Percentiles rank a stretch among this genome's conserved stretches.
These are phyloP conservation scores for Gossypium schwendimanii DNA, from an alignment of 441 rosid genomes.

Conservation along the genomic window DNA sequence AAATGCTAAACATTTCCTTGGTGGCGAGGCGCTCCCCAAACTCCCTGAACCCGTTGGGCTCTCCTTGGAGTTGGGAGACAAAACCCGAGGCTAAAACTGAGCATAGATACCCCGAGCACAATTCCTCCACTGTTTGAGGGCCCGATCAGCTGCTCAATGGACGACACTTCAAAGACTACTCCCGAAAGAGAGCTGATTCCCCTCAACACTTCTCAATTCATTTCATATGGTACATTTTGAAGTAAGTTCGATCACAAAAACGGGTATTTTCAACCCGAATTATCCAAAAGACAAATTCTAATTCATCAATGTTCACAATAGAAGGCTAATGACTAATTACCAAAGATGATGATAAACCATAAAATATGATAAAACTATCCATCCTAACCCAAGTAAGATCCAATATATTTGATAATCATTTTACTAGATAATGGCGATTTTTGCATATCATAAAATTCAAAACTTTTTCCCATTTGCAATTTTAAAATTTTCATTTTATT, in stretches of 20 bases:
- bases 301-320: background rate
- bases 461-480: background rate
- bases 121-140: too few species aligned
- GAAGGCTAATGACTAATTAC: background rate
- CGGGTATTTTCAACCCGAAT: background rate
- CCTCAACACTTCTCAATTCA: too few species aligned
- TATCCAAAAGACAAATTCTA: background rate
- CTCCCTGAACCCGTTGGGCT: too few species aligned
- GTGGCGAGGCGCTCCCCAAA: too few species aligned
- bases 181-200: too few species aligned
- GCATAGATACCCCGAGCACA: too few species aligned
- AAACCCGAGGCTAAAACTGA: too few species aligned
- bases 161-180: too few species aligned
- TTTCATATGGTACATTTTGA: background rate
- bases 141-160: too few species aligned
- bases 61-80: too few species aligned
- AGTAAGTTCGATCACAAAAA: background rate
- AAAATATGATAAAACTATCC: background rate
- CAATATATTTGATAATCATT: background rate
- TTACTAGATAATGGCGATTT: background rate
- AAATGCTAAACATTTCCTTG: too few species aligned
- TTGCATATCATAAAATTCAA: background rate
- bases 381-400: background rate
- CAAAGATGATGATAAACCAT: background rate
- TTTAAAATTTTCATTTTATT: background rate